Percentiles rank a stretch among this genome's conserved stretches.
Conservation (phyloP, 441 rosid genomes). For the Pelargonium exstipulatum region DNA sequence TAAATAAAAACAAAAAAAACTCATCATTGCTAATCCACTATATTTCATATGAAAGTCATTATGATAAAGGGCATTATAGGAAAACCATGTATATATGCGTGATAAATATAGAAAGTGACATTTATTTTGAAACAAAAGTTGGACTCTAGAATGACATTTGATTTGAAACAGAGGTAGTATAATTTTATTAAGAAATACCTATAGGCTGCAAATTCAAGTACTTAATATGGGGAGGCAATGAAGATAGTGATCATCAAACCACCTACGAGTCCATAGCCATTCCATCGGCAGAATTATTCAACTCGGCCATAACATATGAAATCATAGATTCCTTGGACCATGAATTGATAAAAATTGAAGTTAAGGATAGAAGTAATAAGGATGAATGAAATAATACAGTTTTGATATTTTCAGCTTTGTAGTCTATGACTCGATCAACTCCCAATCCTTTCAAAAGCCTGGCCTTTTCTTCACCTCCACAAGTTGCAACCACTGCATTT, state of each 20-base stretch:
- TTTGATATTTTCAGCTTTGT: constrained; percentile 77
- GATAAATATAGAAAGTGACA: no score
- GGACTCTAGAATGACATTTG: no score
- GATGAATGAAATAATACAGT: constrained; percentile 42
- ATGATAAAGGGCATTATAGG: no score
- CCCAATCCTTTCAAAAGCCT: constrained; percentile 72
- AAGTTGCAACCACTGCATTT: constrained; percentile 81
- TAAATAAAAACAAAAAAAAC: no score
- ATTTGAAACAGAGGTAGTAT: background rate
- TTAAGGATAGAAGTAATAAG: constrained; percentile 6
- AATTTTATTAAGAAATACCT: background rate
- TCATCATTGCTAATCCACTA: no score
- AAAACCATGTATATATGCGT: no score
- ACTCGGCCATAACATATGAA: constrained; percentile 4
- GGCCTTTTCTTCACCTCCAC: constrained; percentile 88
- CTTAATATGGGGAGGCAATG: constrained; percentile 6
- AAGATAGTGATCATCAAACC: background rate
- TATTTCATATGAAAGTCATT: no score
- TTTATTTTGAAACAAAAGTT: no score
- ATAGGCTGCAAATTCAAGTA: background rate
- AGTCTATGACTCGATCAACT: constrained; percentile 83
- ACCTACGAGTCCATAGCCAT: background rate
- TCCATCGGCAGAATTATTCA: background rate
- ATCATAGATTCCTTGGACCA: background rate
- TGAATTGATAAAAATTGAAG: background rate